phyloP scores from a whole-genome alignment of 106 monocot species.

The Iris macrosiphon region DNA sequence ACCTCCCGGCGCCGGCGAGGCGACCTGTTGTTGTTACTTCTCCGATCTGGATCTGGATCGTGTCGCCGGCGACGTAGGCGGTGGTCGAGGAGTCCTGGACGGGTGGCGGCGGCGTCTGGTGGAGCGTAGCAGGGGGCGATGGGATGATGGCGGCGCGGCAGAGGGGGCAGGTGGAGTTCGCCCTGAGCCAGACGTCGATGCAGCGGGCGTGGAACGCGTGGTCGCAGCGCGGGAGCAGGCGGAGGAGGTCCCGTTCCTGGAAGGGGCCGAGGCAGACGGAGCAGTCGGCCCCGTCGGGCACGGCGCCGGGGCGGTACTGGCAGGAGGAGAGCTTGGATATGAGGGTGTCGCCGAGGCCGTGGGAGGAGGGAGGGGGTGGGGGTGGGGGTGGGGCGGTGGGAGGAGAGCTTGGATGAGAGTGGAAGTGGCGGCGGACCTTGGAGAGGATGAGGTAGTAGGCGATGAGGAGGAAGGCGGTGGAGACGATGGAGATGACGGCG shows the following conservation, averaged over 20 bases:
- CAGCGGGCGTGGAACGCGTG: slow-evolving; percentile 48
- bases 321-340: slow-evolving; percentile 9
- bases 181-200: slow-evolving; percentile 53
- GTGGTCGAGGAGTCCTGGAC: no score
- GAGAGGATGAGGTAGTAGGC: slow-evolving; percentile 32
- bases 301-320: slow-evolving; percentile 6
- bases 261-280: slow-evolving; percentile 46
- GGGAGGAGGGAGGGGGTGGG: slow-evolving; percentile 7
- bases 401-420: not conserved
- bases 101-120: not conserved
- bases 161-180: slow-evolving; percentile 45
- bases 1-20: no score
- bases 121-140: not conserved
- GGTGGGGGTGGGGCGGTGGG: not conserved
- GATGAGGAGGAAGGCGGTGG: slow-evolving; percentile 38
- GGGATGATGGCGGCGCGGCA: slow-evolving; percentile 32
- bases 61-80: no score
- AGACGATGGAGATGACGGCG: slow-evolving; percentile 28
- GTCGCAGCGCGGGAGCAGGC: slow-evolving; percentile 39
- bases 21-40: not conserved
- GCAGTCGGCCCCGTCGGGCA: slow-evolving; percentile 21
- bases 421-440: not conserved
- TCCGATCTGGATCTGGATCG: not conserved
- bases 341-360: not conserved
- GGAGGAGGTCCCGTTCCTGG: slow-evolving; percentile 27